These are phyloP conservation scores for Solanum ahanhuiri DNA, from an alignment of 257 asterid genomes.

Conservation along the genomic window DNA sequence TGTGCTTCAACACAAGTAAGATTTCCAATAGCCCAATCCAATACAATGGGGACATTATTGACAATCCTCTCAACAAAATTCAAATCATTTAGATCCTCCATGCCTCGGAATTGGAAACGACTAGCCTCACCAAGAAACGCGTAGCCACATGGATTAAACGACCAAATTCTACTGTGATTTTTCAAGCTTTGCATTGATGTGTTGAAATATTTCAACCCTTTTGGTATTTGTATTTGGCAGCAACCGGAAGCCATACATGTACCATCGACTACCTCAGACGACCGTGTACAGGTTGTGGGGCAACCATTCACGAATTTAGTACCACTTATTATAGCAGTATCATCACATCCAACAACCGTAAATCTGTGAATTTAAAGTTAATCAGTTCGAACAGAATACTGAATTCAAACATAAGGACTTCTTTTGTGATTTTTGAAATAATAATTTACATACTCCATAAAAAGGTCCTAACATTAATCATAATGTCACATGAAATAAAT, in stretches of 20 bases:
- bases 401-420: neutral
- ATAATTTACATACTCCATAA: no score
- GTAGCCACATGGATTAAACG: conserved; percentile 35
- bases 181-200: neutral
- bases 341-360: conserved; percentile 45
- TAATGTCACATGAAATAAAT: neutral
- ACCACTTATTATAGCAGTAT: conserved; percentile 16
- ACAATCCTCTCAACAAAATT: conserved; percentile 14
- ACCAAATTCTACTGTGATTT: neutral
- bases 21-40: conserved; percentile 62
- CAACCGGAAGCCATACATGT: conserved; percentile 46
- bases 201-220: conserved; percentile 23
- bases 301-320: conserved; percentile 35
- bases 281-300: conserved; percentile 21
- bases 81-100: conserved; percentile 15
- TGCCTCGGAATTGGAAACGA: conserved; percentile 15
- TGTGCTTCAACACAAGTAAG: conserved; percentile 24
- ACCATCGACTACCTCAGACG: conserved; percentile 21
- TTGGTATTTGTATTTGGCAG: conserved; percentile 40
- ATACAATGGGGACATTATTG: conserved; percentile 29
- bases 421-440: no score
- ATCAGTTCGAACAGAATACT: neutral
- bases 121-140: conserved; percentile 45
- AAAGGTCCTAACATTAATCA: no score
- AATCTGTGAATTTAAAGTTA: conserved; percentile 5